Conservation (phyloP, 164 flowering plant species). For the Kingdonia uniflora region DNA sequence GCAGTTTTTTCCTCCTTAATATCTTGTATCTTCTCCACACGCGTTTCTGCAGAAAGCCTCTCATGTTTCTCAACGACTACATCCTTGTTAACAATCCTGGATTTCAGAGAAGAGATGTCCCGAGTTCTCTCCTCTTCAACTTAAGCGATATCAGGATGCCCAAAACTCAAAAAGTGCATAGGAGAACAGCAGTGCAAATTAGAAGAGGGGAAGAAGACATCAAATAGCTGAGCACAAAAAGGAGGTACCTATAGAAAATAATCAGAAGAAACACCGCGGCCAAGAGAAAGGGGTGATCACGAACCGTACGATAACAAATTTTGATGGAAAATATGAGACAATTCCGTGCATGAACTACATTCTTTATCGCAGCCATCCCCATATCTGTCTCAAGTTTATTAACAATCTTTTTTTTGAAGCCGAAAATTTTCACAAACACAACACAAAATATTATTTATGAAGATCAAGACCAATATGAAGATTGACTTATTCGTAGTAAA, state of each 20-base stretch:
- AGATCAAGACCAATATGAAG: background rate
- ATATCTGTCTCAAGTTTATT: conserved; percentile 14
- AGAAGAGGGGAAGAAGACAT: conserved; percentile 73
- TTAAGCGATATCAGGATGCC: conserved; percentile 47
- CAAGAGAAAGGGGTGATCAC: conserved; percentile 34
- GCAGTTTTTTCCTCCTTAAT: conserved; percentile 2
- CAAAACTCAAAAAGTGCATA: conserved; percentile 81
- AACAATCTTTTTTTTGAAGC: background rate
- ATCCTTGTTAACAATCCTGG: conserved; percentile 17
- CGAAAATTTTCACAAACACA: background rate
- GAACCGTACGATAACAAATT: too few relatives aligned
- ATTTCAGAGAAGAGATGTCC: conserved; percentile 21
- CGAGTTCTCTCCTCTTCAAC: conserved; percentile 30
- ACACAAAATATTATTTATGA: background rate
- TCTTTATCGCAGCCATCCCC: too few relatives aligned
- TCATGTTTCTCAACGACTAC: conserved; percentile 31
- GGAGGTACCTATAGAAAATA: conserved; percentile 48
- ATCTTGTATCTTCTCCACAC: conserved; percentile 9
- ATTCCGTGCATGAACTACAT: too few relatives aligned
- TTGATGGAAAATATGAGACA: too few relatives aligned
- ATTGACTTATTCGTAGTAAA: background rate
- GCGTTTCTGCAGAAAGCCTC: conserved; percentile 22
- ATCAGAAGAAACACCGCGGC: conserved; percentile 19
- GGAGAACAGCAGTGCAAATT: conserved; percentile 74
- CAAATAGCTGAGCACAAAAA: too few relatives aligned